Conservation (phyloP, 371 early-diverging fungal genomes). For the Circinella umbellata region DNA sequence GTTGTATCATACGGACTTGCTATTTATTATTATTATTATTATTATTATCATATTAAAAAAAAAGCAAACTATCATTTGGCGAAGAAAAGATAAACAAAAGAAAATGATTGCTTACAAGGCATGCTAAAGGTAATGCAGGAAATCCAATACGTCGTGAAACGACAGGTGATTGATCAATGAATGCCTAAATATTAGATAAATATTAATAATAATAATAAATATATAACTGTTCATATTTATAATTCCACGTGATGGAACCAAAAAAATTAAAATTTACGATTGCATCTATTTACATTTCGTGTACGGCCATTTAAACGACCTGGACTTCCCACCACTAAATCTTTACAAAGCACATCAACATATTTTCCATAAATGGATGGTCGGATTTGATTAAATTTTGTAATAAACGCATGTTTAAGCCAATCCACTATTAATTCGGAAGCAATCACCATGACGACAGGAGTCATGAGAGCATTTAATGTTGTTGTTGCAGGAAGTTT, state of each 20-base stretch:
- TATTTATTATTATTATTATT: slow-evolving; percentile 4
- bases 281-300: slow-evolving; percentile 18
- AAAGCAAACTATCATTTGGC: too few relatives aligned
- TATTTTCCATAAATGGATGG: slow-evolving; percentile 89
- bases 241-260: slow-evolving; percentile 15
- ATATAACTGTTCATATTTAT: slow-evolving; percentile 11
- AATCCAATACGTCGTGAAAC: slow-evolving; percentile 93
- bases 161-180: slow-evolving; percentile 85
- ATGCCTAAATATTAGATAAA: slow-evolving; percentile 27
- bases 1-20: slow-evolving; percentile 71
- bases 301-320: slow-evolving; percentile 47
- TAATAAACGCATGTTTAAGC: slow-evolving; percentile 98
- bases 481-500: slow-evolving; percentile 60
- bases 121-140: slow-evolving; percentile 87
- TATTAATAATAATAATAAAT: neutral
- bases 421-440: slow-evolving; percentile 96
- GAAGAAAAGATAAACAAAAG: neutral
- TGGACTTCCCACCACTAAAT: slow-evolving; percentile 76
- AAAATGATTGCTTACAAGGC: slow-evolving; percentile 61
- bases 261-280: neutral
- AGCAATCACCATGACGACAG: slow-evolving; percentile 82
- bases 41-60: too few relatives aligned
- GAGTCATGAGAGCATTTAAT: slow-evolving; percentile 72
- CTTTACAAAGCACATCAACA: slow-evolving; percentile 86
- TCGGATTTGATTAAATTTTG: slow-evolving; percentile 94